Percentiles rank a stretch among this genome's conserved stretches.
phyloP scores from a whole-genome alignment of 306 rosid species.

The Oemleria cerasiformis region DNA sequence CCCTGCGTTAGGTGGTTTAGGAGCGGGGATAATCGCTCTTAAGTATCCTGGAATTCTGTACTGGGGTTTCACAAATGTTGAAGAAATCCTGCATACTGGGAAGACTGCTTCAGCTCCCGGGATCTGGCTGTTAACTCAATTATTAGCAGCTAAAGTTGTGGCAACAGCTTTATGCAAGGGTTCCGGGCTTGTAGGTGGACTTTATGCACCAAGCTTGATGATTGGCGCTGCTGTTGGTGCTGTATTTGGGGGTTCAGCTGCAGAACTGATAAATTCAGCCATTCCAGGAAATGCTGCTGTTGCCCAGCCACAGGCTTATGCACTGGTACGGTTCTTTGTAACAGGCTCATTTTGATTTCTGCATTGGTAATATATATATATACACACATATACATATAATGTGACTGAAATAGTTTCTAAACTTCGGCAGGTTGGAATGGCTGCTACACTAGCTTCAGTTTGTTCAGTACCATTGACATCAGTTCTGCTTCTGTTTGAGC shows the following conservation, averaged over 20 bases:
- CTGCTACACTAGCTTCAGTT: constrained; percentile 95
- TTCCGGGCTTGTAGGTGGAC: constrained; percentile 96
- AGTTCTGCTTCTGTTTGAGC: constrained; percentile 94
- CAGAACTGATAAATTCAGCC: constrained; percentile 76
- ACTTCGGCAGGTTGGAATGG: constrained; percentile 92
- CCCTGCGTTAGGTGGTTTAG: constrained; percentile 97
- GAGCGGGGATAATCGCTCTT: constrained; percentile 95
- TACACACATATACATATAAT: constrained; percentile 20
- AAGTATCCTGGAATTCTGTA: constrained; percentile 97
- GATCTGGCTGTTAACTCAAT: constrained; percentile 89
- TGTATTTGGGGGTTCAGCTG: constrained; percentile 95
- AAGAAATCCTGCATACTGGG: constrained; percentile 95
- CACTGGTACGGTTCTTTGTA: constrained; percentile 53
- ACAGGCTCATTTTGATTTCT: background rate
- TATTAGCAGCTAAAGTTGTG: constrained; percentile 77
- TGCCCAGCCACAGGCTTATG: constrained; percentile 99
- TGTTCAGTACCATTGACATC: constrained; percentile 98
- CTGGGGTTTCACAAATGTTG: constrained; percentile 99
- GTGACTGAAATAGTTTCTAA: constrained; percentile 17
- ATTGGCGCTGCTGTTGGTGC: constrained; percentile 99
- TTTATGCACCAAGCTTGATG: constrained; percentile 99
- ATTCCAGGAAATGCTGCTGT: constrained; percentile 98
- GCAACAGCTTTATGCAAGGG: constrained; percentile 99
- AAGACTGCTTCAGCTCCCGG: constrained; percentile 96
- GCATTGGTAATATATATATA: constrained; percentile 1